Percentiles rank a stretch among this genome's conserved stretches.
Conservation (phyloP, 2,329 filamentous ascomycete genomes). For the Phoma sp. region DNA sequence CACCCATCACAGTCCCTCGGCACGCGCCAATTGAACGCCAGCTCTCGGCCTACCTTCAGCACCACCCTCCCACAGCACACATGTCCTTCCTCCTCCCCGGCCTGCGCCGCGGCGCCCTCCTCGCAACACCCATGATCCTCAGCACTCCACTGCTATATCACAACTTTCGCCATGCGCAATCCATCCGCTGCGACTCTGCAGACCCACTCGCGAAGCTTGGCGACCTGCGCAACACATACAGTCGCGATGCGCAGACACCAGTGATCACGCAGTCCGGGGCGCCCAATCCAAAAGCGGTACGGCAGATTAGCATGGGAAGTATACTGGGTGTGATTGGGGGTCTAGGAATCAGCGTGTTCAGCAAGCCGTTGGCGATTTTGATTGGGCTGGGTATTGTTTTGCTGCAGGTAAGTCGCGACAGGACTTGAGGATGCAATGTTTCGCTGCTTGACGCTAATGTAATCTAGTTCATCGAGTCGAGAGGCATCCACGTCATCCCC, state of each 20-base stretch:
- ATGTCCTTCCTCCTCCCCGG: conserved; percentile 53
- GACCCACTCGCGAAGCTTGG: conserved; percentile 49
- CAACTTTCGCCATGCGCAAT: conserved; percentile 32
- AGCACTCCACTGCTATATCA: conserved; percentile 42
- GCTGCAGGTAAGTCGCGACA: conserved; percentile 62
- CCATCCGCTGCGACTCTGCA: conserved; percentile 48
- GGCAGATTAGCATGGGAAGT: conserved; percentile 57
- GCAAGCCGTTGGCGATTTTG: conserved; percentile 71
- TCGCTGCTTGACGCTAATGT: conserved; percentile 24
- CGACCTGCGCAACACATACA: conserved; percentile 43
- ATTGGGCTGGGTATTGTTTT: conserved; percentile 70
- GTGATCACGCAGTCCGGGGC: conserved; percentile 48
- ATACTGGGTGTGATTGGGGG: conserved; percentile 59
- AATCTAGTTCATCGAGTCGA: conserved; percentile 57
- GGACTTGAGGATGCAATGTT: background rate
- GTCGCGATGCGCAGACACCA: conserved; percentile 50
- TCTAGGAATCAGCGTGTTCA: conserved; percentile 73
- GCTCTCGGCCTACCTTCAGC: conserved; percentile 28
- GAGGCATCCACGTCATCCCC: conserved; percentile 60
- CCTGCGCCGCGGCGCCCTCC: conserved; percentile 48
- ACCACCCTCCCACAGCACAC: conserved; percentile 17
- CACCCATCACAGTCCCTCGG: conserved; percentile 2
- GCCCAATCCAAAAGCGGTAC: conserved; percentile 51
- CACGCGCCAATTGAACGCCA: conserved; percentile 23
- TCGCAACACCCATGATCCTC: conserved; percentile 47